Conservation (phyloP, 805 yeast genomes). For the Schwanniomyces sp. region DNA sequence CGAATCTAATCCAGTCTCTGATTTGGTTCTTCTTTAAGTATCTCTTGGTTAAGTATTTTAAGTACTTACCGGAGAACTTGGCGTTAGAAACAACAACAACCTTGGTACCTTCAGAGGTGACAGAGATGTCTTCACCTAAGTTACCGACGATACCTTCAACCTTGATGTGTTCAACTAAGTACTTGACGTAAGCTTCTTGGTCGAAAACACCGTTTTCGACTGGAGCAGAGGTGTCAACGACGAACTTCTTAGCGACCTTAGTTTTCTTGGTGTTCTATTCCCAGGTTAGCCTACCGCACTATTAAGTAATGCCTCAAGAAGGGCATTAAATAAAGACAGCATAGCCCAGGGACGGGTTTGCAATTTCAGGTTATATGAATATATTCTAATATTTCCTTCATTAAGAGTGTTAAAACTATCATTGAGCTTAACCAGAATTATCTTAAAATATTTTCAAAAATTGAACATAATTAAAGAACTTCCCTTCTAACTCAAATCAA, state of each 20-base stretch:
- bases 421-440: not conserved
- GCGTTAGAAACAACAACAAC: constrained; percentile 87
- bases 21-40: constrained; percentile 99
- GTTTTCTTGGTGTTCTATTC: constrained; percentile 70
- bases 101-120: constrained; percentile 82
- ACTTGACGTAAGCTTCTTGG: constrained; percentile 96
- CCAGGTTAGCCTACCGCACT: constrained; percentile 75
- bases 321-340: constrained; percentile 40
- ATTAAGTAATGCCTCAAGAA: constrained; percentile 23
- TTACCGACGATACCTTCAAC: constrained; percentile 95
- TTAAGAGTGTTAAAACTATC: constrained; percentile 3
- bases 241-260: constrained; percentile 81
- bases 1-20: constrained; percentile 99
- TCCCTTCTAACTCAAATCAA: not conserved
- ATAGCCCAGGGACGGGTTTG: constrained; percentile 50
- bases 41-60: constrained; percentile 99
- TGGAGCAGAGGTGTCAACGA: constrained; percentile 96
- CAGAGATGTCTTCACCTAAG: constrained; percentile 93
- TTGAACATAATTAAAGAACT: not conserved
- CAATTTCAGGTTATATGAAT: constrained; percentile 10
- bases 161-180: constrained; percentile 98
- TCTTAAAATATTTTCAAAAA: not conserved
- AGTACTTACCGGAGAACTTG: constrained; percentile 99
- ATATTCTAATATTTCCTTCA: constrained; percentile 8
- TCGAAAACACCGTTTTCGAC: constrained; percentile 96